Evolutionary conservation across 345 rosid species (phyloP), one percentile per base, ranked within the genome.

Genomic region (Heritiera littoralis): DNA sequence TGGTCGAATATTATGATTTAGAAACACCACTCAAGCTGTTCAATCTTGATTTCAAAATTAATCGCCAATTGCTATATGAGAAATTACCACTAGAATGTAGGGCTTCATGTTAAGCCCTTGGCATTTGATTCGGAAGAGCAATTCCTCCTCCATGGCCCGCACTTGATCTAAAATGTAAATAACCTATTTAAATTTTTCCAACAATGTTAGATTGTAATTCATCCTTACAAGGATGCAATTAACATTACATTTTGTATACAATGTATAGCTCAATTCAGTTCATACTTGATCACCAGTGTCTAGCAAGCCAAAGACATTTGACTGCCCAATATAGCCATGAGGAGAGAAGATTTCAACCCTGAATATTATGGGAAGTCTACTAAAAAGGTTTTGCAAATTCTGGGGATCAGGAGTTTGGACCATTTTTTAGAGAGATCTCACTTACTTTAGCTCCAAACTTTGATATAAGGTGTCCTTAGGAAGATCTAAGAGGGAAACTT

Each of bases 121-220:
- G 60, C 83, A 85, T 84, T 87, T 86, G 71, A 91, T 88, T 74
- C 95, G 83, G 30, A 85, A 86, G 40, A 95, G 88, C 86, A 95
- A 73, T 74, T 93, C 98, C 20, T 92, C 92, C 80, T 95, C 98
- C 86, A 95, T 64, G 30, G 98, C 98, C 84, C 78, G 90, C 76
- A 93, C 98, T 90, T 95, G 98, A 80, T 95, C 98, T 82, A 93
- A 80, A 81, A 92, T 92, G 86, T 95, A 95, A 72, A 95, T 98
- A 2, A 95, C 91, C 95, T 91, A 86, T 70, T 79, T 28, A 23
- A n/a, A 67, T 55, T 66, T 2, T 48, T 10, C 72, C 8, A 1
- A 41, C 40, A 60, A 61, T 9, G 12, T 66, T 17, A 59, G 48
- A 17, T 64, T 67, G 23, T 40, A 46, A 55, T 38, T 9, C 15